Base-by-base conservation (phyloP, 345 rosid species). In the Firmiana major region DNA sequence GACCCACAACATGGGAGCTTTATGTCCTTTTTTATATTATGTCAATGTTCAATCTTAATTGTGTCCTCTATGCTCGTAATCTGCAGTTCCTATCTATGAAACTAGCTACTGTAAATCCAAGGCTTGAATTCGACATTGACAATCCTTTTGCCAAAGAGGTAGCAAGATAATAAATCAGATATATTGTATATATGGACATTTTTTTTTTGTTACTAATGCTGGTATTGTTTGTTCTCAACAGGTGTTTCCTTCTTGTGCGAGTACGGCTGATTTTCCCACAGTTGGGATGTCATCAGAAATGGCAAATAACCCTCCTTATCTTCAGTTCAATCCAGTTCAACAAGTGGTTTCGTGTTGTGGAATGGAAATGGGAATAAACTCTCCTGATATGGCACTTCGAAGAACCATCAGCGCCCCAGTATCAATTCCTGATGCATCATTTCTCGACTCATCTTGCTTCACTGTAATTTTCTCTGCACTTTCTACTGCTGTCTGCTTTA, bases 61-160 rank as follows among this genome's bases (percentile, higher is more conserved):
- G 2, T 22, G 57, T 63, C 28, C 5, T 46, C 22, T 59, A 15
- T 31, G 45, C 10, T 70, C 13, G 11, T 65, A 10, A 24, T 66
- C 12, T 36, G 80, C 90, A 92, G 97, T 89, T 92, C 83, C 86
- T 92, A 70, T 90, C 94, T 0, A 89, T 92, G 97, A 92, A 92
- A 75, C 78, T 90, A 51, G 90, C 94, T 65, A 76, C 89, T 70
- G 88, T 90, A 55, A 90, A 86, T 77, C 93, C 94, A 5, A 83
- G 89, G 49, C 88, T 86, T 21, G 90, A 85, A 63, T 85, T 83
- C 78, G 85, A 86, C 87, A 21, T 86, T 2, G 91, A 86, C 64
- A 86, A 73, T 83, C 70, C 86, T 76, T 83, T 87, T 42, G 63
- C 84, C 24, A 92, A 89, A 82, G 97, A 90, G 87, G 97, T 87